phyloP scores from a whole-genome alignment of 2,329 filamentous ascomycete species.

The Pyricularia pennisetigena region DNA sequence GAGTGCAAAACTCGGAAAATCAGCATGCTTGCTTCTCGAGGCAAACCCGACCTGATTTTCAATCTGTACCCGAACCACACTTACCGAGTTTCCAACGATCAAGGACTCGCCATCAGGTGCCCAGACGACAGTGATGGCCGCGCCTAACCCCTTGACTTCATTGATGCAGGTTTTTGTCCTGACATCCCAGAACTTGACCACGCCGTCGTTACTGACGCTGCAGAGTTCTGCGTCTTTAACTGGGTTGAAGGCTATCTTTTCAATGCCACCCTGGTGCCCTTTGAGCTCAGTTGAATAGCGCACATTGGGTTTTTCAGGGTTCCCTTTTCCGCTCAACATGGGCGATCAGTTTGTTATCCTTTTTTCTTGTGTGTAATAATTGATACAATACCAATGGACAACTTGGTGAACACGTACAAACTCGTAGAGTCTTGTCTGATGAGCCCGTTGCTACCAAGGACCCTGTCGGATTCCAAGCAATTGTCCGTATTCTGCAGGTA shows the following conservation, averaged over 20 bases:
- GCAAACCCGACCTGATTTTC: background rate
- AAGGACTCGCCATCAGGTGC: constrained; percentile 60
- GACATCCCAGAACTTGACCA: constrained; percentile 73
- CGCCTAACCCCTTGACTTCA: constrained; percentile 55
- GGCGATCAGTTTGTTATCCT: background rate
- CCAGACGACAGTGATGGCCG: constrained; percentile 65
- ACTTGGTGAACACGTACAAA: constrained; percentile 44
- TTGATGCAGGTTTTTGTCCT: constrained; percentile 61
- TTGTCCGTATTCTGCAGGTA: constrained; percentile 54
- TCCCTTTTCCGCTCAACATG: constrained; percentile 37
- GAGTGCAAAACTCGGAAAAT: background rate
- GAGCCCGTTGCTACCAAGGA: constrained; percentile 76
- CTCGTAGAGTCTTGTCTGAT: constrained; percentile 58
- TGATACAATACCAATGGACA: background rate
- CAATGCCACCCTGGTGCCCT: constrained; percentile 54
- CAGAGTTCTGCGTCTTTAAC: constrained; percentile 68
- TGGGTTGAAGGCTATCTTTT: constrained; percentile 71
- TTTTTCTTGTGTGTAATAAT: background rate
- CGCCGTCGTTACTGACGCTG: constrained; percentile 63
- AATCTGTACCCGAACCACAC: constrained; percentile 9
- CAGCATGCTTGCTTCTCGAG: background rate
- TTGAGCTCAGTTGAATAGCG: constrained; percentile 69
- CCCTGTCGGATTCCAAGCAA: constrained; percentile 84
- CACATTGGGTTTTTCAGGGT: constrained; percentile 64
- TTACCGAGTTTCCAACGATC: constrained; percentile 63